A percentile compares a stretch with the other conserved stretches of the same genome.
These are phyloP conservation scores for Colletotrichum kahawae DNA, from an alignment of 2,329 filamentous ascomycete species.

Conservation along the genomic window DNA sequence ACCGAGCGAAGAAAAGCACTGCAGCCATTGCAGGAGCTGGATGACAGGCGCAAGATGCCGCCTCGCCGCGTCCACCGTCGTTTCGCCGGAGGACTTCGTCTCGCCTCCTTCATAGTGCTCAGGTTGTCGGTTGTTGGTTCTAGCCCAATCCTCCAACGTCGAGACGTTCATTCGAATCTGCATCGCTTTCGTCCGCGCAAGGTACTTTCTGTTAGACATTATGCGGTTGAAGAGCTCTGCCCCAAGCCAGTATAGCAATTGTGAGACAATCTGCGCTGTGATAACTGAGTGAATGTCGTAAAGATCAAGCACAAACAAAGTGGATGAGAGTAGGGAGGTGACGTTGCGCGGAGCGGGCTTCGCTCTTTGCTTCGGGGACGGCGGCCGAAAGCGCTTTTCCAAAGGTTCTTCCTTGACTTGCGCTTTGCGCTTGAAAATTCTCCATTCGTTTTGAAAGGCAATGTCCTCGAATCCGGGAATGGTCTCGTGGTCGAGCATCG, in stretches of 20 bases:
- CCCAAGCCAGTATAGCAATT: conserved; percentile 94
- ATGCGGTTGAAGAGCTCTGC: conserved; percentile 97
- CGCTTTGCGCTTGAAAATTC: conserved; percentile 89
- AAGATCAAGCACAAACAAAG: conserved; percentile 95
- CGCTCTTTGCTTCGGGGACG: conserved; percentile 89
- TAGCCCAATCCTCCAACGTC: conserved; percentile 92
- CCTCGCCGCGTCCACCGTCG: conserved; percentile 82
- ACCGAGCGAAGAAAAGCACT: conserved; percentile 93
- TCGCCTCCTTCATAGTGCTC: conserved; percentile 96
- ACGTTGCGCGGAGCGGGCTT: conserved; percentile 95
- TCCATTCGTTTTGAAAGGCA: conserved; percentile 98
- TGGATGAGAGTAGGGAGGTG: conserved; percentile 92
- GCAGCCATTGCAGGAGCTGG: conserved; percentile 94
- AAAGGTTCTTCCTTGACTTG: conserved; percentile 89
- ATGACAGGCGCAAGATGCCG: conserved; percentile 89
- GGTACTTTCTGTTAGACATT: conserved; percentile 93
- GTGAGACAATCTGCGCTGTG: conserved; percentile 86
- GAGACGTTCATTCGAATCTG: conserved; percentile 99
- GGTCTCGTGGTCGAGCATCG: conserved; percentile 97
- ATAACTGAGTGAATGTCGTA: conserved; percentile 99
- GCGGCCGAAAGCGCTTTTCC: conserved; percentile 90
- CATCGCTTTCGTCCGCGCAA: conserved; percentile 98
- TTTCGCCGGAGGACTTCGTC: conserved; percentile 83
- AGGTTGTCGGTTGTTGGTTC: conserved; percentile 89
- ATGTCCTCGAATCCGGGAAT: conserved; percentile 98